Conservation (phyloP, 257 asterid species). For the Leonotis leonurus region DNA sequence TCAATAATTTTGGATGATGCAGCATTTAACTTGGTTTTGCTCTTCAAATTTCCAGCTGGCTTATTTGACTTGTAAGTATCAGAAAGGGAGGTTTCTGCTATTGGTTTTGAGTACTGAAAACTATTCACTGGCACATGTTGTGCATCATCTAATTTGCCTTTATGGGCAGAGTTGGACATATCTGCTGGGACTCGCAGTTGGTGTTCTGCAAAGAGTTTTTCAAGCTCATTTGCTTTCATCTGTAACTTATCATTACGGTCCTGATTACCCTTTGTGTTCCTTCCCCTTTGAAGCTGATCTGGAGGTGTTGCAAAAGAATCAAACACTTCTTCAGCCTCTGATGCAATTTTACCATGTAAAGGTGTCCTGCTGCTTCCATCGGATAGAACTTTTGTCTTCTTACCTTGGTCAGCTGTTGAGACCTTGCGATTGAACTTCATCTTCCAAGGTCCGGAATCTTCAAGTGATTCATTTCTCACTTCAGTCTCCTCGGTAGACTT, state of each 20-base stretch:
- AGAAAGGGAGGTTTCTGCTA: slow-evolving; percentile 28
- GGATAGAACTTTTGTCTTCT: slow-evolving; percentile 26
- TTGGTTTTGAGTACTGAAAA: slow-evolving; percentile 29
- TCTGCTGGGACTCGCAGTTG: slow-evolving; percentile 63
- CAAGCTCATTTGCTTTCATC: slow-evolving; percentile 90
- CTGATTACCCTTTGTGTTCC: slow-evolving; percentile 71
- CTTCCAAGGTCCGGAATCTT: slow-evolving; percentile 43
- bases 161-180: slow-evolving; percentile 40
- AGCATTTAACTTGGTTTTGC: slow-evolving; percentile 28
- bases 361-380: slow-evolving; percentile 23
- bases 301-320: slow-evolving; percentile 47
- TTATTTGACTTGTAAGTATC: slow-evolving; percentile 28
- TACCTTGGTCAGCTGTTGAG: slow-evolving; percentile 36
- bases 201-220: slow-evolving; percentile 82
- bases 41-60: slow-evolving; percentile 39
- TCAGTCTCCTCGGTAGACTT: slow-evolving; percentile 29
- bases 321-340: slow-evolving; percentile 34
- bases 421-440: slow-evolving; percentile 5
- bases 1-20: slow-evolving; percentile 27
- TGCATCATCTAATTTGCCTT: slow-evolving; percentile 39
- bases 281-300: slow-evolving; percentile 51
- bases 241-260: slow-evolving; percentile 79
- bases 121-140: too few relatives aligned
- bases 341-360: slow-evolving; percentile 29
- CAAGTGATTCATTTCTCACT: slow-evolving; percentile 34